phyloP scores from a whole-genome alignment of 2,329 filamentous ascomycete genomes.

The Exophiala bonariae region DNA sequence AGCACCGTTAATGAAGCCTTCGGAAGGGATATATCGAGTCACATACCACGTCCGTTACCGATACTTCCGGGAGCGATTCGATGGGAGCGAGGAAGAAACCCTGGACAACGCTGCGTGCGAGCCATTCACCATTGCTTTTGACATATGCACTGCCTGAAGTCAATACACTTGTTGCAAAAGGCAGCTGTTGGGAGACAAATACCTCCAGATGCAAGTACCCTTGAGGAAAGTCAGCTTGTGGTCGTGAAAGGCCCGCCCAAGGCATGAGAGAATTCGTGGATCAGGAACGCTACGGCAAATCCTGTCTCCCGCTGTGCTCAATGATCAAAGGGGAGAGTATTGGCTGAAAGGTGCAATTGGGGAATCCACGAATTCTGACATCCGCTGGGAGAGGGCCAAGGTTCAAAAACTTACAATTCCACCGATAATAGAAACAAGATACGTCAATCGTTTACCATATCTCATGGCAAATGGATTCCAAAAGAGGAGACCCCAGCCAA shows the following conservation, averaged over 20 bases:
- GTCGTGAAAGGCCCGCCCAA: no score
- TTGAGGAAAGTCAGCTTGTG: no score
- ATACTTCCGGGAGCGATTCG: conserved; percentile 51
- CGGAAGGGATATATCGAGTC: no score
- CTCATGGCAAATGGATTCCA: conserved; percentile 51
- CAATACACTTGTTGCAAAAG: conserved; percentile 33
- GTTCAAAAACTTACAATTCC: conserved; percentile 29
- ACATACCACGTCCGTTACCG: conserved; percentile 44
- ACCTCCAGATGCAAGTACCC: neutral
- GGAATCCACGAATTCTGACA: no score
- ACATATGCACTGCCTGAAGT: conserved; percentile 43
- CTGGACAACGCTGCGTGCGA: conserved; percentile 47
- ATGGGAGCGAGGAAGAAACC: conserved; percentile 51
- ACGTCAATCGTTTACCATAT: conserved; percentile 38
- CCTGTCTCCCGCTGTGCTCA: no score
- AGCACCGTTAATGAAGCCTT: neutral
- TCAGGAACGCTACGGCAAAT: no score
- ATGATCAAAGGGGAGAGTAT: no score
- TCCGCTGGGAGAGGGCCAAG: neutral
- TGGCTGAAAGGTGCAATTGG: no score
- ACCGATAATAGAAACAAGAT: conserved; percentile 31
- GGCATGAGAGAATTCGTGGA: no score
- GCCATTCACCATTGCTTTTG: conserved; percentile 48
- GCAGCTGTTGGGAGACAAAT: neutral
- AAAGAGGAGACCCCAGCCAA: conserved; percentile 38